A percentile compares a stretch with the other conserved stretches of the same genome.
These are phyloP conservation scores for Hypoxylon rickii DNA, from an alignment of 495 filamentous ascomycete species.

Conservation along the genomic window DNA sequence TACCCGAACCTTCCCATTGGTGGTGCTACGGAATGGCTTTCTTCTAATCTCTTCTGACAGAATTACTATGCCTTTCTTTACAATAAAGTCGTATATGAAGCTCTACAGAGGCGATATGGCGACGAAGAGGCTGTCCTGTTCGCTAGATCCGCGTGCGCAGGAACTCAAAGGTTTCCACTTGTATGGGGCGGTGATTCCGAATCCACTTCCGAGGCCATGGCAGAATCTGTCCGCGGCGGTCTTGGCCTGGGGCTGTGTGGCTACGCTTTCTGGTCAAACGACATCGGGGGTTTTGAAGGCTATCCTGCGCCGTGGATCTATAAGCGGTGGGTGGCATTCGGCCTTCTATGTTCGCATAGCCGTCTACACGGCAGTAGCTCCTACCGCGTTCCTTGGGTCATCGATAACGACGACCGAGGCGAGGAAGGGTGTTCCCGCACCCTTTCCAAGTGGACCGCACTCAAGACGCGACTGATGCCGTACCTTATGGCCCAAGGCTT, in stretches of 20 bases:
- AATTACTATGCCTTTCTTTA: conserved; percentile 76
- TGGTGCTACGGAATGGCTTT: background rate
- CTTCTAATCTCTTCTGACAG: conserved; percentile 3
- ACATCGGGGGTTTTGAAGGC: conserved; percentile 77
- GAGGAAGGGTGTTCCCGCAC: conserved; percentile 57
- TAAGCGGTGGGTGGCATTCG: conserved; percentile 78
- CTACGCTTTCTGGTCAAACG: conserved; percentile 70
- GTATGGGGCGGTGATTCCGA: conserved; percentile 74
- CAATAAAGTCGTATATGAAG: conserved; percentile 70
- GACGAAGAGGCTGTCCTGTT: conserved; percentile 66
- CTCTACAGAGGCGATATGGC: conserved; percentile 63
- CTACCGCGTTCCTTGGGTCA: conserved; percentile 74
- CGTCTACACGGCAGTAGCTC: conserved; percentile 68
- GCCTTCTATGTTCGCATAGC: conserved; percentile 68
- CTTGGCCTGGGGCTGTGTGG: conserved; percentile 67
- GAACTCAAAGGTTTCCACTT: conserved; percentile 69
- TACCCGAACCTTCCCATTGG: background rate
- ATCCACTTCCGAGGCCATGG: conserved; percentile 72
- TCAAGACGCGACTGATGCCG: conserved; percentile 67
- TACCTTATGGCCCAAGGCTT: conserved; percentile 63
- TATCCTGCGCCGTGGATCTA: conserved; percentile 69
- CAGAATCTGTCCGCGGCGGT: conserved; percentile 72
- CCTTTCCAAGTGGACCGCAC: conserved; percentile 59
- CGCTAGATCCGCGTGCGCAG: conserved; percentile 67
- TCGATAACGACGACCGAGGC: conserved; percentile 60